Base-by-base conservation (phyloP, 352 stramenopile genomes). In the Hyaloperonospora arabidopsidis region DNA sequence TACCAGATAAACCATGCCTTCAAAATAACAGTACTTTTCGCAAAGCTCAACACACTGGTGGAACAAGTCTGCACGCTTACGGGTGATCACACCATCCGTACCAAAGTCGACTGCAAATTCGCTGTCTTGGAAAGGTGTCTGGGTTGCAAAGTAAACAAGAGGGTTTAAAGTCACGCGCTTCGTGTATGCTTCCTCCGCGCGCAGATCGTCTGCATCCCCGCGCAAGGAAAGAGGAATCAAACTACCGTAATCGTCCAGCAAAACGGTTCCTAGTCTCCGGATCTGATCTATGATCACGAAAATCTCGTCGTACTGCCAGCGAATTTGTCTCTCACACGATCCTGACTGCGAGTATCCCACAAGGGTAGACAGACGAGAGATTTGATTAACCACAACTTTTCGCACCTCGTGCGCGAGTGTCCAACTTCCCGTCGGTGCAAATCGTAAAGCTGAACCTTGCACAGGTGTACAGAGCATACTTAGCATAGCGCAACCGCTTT, bases 1-100 rank as follows among this genome's bases (percentile, higher is more conserved):
- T 11, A 72, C 60, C 12, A 94, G 43, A 55, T 82, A 89, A 17
- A 87, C 73, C 78, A 94, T 92, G 29, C 76, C 79, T 70, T 94
- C 81, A 36, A 80, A 90, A 61, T 89, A 94, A n/a, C 54, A 44
- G 50, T 88, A 86, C 53, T 74, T 77, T 52, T 92, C 79, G 11
- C 70, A 71, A 2, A 89, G 61, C 35, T 76, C 63, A 17, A 88
- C 74, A 41, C 76, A 85, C 12, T 75, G 55, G 6, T 36, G 59
- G 32, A 89, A 84, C 4, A 89, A 57, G 8, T 83, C 73, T 7
- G 57, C 47, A 29, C 76, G 78, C 56, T 84, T 84, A 13, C 69
- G 65, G 18, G 61, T 63, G 11, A 65, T 22, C 25, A 40, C 28
- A 41, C 64, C 60, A 41, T 67, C 60, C 39, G 66, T 39, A 38